Base-by-base conservation (phyloP, 2,329 filamentous ascomycete genomes). In the Colletotrichum endophyticum region DNA sequence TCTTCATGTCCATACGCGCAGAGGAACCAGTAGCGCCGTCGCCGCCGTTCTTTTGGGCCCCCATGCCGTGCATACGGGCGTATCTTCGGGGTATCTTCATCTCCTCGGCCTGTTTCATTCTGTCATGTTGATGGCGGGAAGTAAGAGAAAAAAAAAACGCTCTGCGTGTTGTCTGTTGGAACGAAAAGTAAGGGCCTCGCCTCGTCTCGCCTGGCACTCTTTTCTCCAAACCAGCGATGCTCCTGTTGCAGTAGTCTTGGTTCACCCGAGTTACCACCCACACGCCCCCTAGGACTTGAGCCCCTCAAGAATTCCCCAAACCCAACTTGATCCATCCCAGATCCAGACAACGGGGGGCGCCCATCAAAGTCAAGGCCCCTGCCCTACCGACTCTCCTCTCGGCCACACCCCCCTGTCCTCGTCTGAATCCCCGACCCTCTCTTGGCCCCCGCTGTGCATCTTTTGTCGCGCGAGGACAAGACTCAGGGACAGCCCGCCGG, bases 341-440 rank as follows among this genome's bases (percentile, higher is more conserved):
- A 71, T 61, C 67, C 15, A 59, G 61, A 64, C 61, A 64, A 62
- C 57, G n/a, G 44, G 59, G 57, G 49, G 34, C 53, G 67, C 67
- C 72, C 67, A 34, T 75, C 34, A 75, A 57, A 66, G 28, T 72
- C 49, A 28, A 69, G 30, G 32, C 71, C 71, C 64, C 64, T 70
- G 62, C 73, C 53, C 66, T 28, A 30, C 53, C 44, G 9, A 34
- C 53, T 61, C 22, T 53, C 32, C 56, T 67, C 66, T 70, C 61
- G 66, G 28, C 57, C 70, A 73, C 56, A 25, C 28, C 34, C 61
- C 59, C 62, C 56, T 59, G 25, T 63, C 57, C 6, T 8, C 70
- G 56, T 66, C 73, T 73, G 70, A 34, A 69, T 76, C 73, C 73
- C 59, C 57, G 73, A 69, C 32, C 28, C 68, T 67, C 56, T 76